Conservation (phyloP, 164 flowering plant genomes). For the Umbilicus rupestris region DNA sequence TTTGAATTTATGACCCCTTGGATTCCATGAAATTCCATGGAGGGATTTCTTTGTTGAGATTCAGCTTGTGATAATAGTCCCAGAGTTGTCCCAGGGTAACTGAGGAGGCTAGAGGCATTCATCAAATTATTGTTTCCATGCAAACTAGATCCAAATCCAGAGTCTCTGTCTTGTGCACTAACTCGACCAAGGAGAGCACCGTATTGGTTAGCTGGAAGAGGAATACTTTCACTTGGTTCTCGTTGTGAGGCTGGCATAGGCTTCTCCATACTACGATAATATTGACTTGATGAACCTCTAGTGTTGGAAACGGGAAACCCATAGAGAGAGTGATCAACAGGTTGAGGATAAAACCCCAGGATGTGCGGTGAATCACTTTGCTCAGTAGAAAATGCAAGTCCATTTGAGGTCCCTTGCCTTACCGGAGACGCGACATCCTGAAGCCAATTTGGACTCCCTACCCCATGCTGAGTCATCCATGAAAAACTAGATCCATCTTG, state of each 20-base stretch:
- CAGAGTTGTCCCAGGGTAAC: conserved; percentile 15
- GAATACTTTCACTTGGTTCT: conserved; percentile 13
- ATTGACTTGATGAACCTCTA: conserved; percentile 16
- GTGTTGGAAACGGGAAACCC: conserved; percentile 32
- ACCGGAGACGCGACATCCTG: conserved; percentile 23
- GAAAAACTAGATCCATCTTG: conserved; percentile 25
- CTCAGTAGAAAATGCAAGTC: conserved; percentile 25
- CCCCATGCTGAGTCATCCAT: conserved; percentile 29
- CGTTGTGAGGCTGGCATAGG: conserved; percentile 16
- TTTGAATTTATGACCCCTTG: conserved; percentile 17
- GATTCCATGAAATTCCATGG: conserved; percentile 18
- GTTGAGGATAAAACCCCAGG: conserved; percentile 31
- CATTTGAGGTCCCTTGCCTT: conserved; percentile 24
- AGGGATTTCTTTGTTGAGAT: conserved; percentile 16
- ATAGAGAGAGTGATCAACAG: conserved; percentile 47
- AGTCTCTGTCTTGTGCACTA: conserved; percentile 14
- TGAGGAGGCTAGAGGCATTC: conserved; percentile 13
- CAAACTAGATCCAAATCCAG: conserved; percentile 15
- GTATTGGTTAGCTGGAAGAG: conserved; percentile 20
- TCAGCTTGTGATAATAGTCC: conserved; percentile 18
- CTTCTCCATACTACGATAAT: conserved; percentile 21
- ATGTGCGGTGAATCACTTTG: conserved; percentile 26
- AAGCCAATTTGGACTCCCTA: conserved; percentile 23
- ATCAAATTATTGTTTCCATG: conserved; percentile 17
- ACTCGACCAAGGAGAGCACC: conserved; percentile 15